phyloP scores from a whole-genome alignment of 2,329 filamentous ascomycete genomes.

The Fusarium verrucosum region DNA sequence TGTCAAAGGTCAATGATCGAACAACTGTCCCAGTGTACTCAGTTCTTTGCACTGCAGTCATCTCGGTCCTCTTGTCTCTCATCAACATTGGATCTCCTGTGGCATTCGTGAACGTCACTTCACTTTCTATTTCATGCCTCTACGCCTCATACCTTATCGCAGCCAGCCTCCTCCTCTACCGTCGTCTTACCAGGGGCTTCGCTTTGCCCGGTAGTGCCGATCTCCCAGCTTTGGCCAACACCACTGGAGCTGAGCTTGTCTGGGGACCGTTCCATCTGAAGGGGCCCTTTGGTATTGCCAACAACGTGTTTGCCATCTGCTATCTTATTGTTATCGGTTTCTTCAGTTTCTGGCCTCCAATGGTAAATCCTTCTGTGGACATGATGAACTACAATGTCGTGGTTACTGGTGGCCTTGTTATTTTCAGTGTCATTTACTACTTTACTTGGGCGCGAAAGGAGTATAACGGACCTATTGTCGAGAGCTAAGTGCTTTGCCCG shows the following conservation, averaged over 20 bases:
- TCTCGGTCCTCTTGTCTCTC: slow-evolving; percentile 46
- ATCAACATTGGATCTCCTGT: slow-evolving; percentile 48
- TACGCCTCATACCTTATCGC: slow-evolving; percentile 47
- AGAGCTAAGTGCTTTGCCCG: slow-evolving; percentile 15
- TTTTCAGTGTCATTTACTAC: slow-evolving; percentile 60
- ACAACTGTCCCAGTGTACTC: slow-evolving; percentile 46
- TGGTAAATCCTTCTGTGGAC: slow-evolving; percentile 41
- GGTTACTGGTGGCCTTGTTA: slow-evolving; percentile 53
- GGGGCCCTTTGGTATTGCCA: slow-evolving; percentile 60
- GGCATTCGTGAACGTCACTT: slow-evolving; percentile 46
- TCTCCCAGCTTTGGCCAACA: slow-evolving; percentile 45
- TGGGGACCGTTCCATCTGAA: slow-evolving; percentile 67
- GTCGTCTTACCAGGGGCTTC: slow-evolving; percentile 44
- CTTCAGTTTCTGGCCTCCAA: slow-evolving; percentile 62
- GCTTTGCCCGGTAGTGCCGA: slow-evolving; percentile 35
- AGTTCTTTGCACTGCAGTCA: slow-evolving; percentile 40
- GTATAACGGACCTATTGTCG: slow-evolving; percentile 57
- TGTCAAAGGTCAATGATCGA: slow-evolving; percentile 42
- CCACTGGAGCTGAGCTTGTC: slow-evolving; percentile 43
- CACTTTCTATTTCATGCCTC: slow-evolving; percentile 45
- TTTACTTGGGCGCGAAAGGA: slow-evolving; percentile 52
- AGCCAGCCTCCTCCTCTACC: slow-evolving; percentile 43
- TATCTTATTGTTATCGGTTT: slow-evolving; percentile 66
- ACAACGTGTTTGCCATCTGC: slow-evolving; percentile 62
- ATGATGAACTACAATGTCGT: slow-evolving; percentile 61